These are phyloP conservation scores for Melocanna baccifera DNA, from an alignment of 176 grass and related monocot genomes.

Conservation along the genomic window DNA sequence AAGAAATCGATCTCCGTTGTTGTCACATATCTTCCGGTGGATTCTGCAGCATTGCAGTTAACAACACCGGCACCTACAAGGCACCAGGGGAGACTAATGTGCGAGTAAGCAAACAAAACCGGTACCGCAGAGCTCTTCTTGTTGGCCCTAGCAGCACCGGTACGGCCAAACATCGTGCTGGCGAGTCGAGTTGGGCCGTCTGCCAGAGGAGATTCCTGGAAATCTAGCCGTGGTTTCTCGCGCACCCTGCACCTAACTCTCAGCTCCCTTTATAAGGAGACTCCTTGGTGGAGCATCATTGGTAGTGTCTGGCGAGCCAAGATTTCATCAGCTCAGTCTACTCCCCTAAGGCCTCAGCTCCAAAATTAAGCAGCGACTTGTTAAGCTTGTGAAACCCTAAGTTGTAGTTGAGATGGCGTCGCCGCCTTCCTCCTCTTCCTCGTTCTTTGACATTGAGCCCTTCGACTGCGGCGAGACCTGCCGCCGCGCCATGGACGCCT, in stretches of 20 bases:
- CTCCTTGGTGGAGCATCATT: background rate
- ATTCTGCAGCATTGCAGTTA: slow-evolving; percentile 37
- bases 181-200: background rate
- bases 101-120: slow-evolving; percentile 33
- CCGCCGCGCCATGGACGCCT: slow-evolving; percentile 33
- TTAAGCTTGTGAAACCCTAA: background rate
- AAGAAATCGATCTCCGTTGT: background rate
- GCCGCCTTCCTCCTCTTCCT: background rate
- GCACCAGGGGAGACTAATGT: background rate
- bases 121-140: slow-evolving; percentile 22
- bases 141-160: slow-evolving; percentile 25
- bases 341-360: background rate
- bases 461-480: background rate
- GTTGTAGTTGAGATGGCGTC: slow-evolving; percentile 1
- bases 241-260: background rate
- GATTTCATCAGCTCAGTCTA: background rate
- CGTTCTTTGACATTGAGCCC: slow-evolving; percentile 33
- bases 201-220: slow-evolving; percentile 9
- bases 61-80: slow-evolving; percentile 31
- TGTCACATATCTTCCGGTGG: slow-evolving; percentile 16
- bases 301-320: background rate
- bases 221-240: slow-evolving; percentile 37
- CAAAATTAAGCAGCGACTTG: background rate
- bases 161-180: background rate
- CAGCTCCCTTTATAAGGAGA: slow-evolving; percentile 3